Base-by-base conservation (phyloP, 306 rosid genomes). In the Morella rubra region DNA sequence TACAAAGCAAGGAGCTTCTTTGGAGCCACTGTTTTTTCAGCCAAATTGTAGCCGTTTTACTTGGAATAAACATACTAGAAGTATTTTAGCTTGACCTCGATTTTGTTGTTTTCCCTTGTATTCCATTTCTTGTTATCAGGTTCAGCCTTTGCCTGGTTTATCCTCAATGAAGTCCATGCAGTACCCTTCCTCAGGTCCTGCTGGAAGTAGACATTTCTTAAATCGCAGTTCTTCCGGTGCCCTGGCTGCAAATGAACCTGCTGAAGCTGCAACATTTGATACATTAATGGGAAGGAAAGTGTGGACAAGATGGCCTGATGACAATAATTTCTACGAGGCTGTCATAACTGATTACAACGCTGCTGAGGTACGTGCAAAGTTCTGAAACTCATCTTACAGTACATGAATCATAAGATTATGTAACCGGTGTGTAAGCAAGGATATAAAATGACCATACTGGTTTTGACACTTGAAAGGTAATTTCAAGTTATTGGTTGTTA, bases 291-390 rank as follows among this genome's bases (percentile, higher is more conserved):
- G 97, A 77, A 91, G 87, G 88, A 96, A 87, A 82, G 96, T 96
- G 79, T 88, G 96, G 97, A 92, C 96, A 46, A 87, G 97, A 72
- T 96, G 99, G 99, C 99, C 97, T 53, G 93, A 82, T 81, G 97
- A 96, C 84, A 96, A 96, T 80, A 87, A 80, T 87, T 96, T 96
- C 79, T 96, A 96, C 69, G 97, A 96, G 87, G 98, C 99, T 81
- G 82, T 89, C 55, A 83, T 96, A 73, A 90, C 98, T 24, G 93
- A 91, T 72, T 96, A 91, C 85, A 85, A 92, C 68, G 75, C 79
- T 58, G 66, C 87, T 2, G 93, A 92, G 88, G 99, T 92, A 78
- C 74, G 83, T 72, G 69, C 58, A 50, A 52, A 61, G 61, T 77
- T 81, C 19, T 71, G 51, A 51, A 44, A 41, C 68, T 47, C 52